Evolutionary conservation across 2,329 filamentous ascomycete genomes (phyloP), one percentile per base, ranked within the genome.

Genomic region (Pyrenophora graminea): DNA sequence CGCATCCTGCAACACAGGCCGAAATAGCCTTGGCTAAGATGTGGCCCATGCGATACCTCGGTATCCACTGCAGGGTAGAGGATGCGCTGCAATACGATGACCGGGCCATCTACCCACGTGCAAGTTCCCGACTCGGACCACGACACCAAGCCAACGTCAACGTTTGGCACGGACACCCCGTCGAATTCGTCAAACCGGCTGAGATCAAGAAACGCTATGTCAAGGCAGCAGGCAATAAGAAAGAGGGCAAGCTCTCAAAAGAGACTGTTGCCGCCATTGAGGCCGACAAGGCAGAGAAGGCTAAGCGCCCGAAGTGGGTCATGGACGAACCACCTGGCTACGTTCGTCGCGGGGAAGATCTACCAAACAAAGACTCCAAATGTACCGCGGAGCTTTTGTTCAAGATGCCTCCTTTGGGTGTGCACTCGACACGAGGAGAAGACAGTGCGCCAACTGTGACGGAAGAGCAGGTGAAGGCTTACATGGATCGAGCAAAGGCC

Each of bases 61-160:
- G 94, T 32, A 91, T 96, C 61, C 94, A 99, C 75, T 97, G 92
- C 75, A 89, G 91, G 61, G 89, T 94, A 1, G 92, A 97, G 73
- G 94, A 99, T 76, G 94, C 91, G 0, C 79, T 99, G 25, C 94
- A 99, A 71, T 96, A 96, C 69, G 94, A 99, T 67, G 94, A 99
- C 72, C 87, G 94, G 58, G 78, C 79, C 2, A 97, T 99, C 59
- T 97, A 97, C 69, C 94, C 94, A 7, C 88, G 94, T 59, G 93
- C 94, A 13, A 95, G 92, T 69, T 97, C 94, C 48, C 88, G 94
- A 32, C 80, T 97, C 32, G 94, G 94, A 6, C 90, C 91, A 8
- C 86, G 91, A 48, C 91, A 97, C 72, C 94, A 99, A 77, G 93
- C 94, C 3, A 87, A 86, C 61, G 89, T 96, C 30, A 79, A 83